Percentiles rank a stretch among this genome's conserved stretches.
Conservation (phyloP, 805 yeast genomes). For the Kazachstania psychrophila region DNA sequence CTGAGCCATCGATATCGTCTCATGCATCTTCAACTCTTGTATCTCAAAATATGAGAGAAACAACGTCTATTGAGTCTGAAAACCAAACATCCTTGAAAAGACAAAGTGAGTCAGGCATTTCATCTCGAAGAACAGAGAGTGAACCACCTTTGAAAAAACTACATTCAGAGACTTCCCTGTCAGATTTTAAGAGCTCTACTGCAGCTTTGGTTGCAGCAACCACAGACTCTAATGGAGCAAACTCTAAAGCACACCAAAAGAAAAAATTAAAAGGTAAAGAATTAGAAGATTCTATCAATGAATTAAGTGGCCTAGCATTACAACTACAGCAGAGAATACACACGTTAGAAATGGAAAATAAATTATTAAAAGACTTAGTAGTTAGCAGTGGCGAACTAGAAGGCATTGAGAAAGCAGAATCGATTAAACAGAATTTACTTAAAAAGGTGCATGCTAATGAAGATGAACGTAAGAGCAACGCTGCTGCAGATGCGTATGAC, state of each 20-base stretch:
- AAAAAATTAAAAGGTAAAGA: constrained; percentile 89
- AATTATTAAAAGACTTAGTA: constrained; percentile 71
- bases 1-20: too few relatives aligned
- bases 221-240: too few relatives aligned
- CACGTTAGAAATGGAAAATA: constrained; percentile 89
- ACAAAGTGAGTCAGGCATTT: background rate
- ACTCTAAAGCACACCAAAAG: constrained; percentile 36
- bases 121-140: too few relatives aligned
- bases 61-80: too few relatives aligned
- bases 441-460: constrained; percentile 2
- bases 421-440: constrained; percentile 27
- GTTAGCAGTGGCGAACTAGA: constrained; percentile 45
- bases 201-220: too few relatives aligned
- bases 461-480: background rate
- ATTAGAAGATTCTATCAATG: constrained; percentile 68
- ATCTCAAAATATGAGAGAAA: too few relatives aligned
- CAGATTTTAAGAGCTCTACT: too few relatives aligned
- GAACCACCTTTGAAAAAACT: background rate
- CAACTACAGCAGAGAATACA: constrained; percentile 64
- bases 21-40: too few relatives aligned
- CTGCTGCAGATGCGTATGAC: background rate
- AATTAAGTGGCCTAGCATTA: constrained; percentile 57
- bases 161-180: background rate
- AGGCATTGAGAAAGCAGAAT: constrained; percentile 45
- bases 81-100: too few relatives aligned